Conservation (phyloP, 805 yeast genomes). For the Henningerozyma blattae region DNA sequence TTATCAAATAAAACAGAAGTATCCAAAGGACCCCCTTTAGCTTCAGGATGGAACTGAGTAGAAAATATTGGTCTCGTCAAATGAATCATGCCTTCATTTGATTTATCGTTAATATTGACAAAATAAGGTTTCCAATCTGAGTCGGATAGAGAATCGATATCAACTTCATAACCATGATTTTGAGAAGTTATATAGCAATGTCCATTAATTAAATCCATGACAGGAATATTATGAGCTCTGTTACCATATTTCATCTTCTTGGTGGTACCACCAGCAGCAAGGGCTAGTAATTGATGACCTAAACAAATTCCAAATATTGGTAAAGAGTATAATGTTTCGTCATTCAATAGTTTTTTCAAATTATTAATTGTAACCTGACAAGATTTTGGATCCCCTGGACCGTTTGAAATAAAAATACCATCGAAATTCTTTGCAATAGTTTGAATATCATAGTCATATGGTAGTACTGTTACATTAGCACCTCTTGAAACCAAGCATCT, state of each 20-base stretch:
- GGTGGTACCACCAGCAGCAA: constrained; percentile 91
- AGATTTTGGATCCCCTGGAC: constrained; percentile 97
- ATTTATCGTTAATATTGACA: constrained; percentile 85
- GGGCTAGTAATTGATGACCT: constrained; percentile 93
- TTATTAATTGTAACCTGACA: constrained; percentile 68
- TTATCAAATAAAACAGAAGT: constrained; percentile 84
- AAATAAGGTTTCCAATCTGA: constrained; percentile 75
- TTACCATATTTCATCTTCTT: constrained; percentile 92
- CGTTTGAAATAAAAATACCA: constrained; percentile 89
- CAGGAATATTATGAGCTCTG: constrained; percentile 98
- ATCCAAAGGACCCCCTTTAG: constrained; percentile 97
- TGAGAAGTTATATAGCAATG: constrained; percentile 97
- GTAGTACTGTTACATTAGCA: constrained; percentile 92
- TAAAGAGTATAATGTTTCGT: constrained; percentile 39
- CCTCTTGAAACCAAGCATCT: constrained; percentile 92
- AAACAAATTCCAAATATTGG: constrained; percentile 97
- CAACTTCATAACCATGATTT: constrained; percentile 98
- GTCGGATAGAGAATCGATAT: constrained; percentile 56
- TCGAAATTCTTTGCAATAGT: constrained; percentile 86
- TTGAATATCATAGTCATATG: constrained; percentile 88
- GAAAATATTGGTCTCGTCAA: constrained; percentile 79
- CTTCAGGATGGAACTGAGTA: constrained; percentile 98
- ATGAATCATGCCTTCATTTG: constrained; percentile 97
- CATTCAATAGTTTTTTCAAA: constrained; percentile 58
- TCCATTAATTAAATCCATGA: constrained; percentile 79